Percentiles rank a stretch among this genome's conserved stretches.
Evolutionary conservation across 371 early-diverging fungal genomes (phyloP).

Genomic region (Mucor ambiguus): DNA sequence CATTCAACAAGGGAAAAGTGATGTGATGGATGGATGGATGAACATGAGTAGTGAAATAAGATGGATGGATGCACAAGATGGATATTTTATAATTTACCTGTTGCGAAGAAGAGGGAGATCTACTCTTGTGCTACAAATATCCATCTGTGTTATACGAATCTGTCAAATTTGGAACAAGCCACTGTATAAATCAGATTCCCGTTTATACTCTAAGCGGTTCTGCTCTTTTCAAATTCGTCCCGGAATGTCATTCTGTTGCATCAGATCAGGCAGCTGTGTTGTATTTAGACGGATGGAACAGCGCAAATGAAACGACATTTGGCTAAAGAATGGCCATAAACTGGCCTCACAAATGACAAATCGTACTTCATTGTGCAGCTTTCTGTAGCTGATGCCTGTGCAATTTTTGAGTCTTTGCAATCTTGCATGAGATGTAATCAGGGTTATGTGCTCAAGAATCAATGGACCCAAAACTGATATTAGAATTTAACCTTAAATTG

Average conservation of each 20-base stretch:
- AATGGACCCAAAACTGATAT: no score
- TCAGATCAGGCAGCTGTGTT: background rate
- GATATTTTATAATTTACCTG: constrained; percentile 21
- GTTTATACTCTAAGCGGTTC: background rate
- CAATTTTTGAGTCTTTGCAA: background rate
- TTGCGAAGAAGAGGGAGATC: constrained; percentile 33
- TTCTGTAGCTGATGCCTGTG: no score
- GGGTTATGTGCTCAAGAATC: background rate
- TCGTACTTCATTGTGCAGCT: no score
- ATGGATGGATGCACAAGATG: constrained; percentile 29
- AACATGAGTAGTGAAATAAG: background rate
- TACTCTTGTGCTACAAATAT: constrained; percentile 11
- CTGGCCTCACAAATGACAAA: no score
- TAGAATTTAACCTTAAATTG: no score
- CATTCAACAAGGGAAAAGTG: background rate
- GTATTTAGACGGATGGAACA: background rate
- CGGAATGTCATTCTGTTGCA: background rate
- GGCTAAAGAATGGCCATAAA: background rate
- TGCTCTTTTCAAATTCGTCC: background rate
- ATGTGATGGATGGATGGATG: constrained; percentile 17
- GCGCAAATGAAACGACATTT: background rate
- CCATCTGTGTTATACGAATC: constrained; percentile 11
- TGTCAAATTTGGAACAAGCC: constrained; percentile 21
- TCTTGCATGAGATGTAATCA: background rate
- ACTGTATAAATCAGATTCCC: background rate